Evolutionary conservation across 2,329 filamentous ascomycete species (phyloP), one percentile per base, ranked within the genome.

Genomic region (Botryosphaeria dothidea): DNA sequence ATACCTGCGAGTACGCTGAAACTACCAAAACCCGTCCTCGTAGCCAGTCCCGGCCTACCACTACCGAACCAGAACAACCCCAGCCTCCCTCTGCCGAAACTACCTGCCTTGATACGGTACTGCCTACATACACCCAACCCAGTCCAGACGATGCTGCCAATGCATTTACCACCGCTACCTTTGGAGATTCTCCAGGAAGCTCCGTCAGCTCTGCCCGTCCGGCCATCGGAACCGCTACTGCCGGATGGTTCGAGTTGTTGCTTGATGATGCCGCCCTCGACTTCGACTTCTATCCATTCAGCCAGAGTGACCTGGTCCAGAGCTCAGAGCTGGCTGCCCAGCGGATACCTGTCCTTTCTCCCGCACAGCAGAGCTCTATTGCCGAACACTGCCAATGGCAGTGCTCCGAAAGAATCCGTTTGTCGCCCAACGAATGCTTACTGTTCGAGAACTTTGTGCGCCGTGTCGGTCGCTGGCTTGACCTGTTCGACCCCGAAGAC

Each of bases 401-500:
- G 41, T 63, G 61, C 34, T 34, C 61, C 3, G 61, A 63, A 8
- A 11, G 19, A 25, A 52, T 63, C 13, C 48, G 25, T 27, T n/a
- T 65, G 8, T 41, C 49, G 31, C 3, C 64, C 6, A 62, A 45
- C 21, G 54, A 52, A 23, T 57, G 56, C 23, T 21, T 70, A 11
- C 72, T 81, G 0, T 78, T 81, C 25, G 72, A 76, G 31, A 76
- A 77, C 43, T 81, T 78, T 62, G 73, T 80, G 3, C 74, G 68
- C 15, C 70, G 72, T 0, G 69, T 78, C 36, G 75, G 78, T 4
- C 67, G 73, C 0, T 79, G 79, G 70, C 70, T 82, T 29, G 81
- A 83, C 66, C 70, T 82, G 0, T 80, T 78, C 62, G 81, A 83
- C 66, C 78, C 79, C 0, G 68, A 73, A 5, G 74, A 72, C 58